These are phyloP conservation scores for Wickerhamiella nectarea DNA, from an alignment of 805 yeast genomes.

Conservation along the genomic window DNA sequence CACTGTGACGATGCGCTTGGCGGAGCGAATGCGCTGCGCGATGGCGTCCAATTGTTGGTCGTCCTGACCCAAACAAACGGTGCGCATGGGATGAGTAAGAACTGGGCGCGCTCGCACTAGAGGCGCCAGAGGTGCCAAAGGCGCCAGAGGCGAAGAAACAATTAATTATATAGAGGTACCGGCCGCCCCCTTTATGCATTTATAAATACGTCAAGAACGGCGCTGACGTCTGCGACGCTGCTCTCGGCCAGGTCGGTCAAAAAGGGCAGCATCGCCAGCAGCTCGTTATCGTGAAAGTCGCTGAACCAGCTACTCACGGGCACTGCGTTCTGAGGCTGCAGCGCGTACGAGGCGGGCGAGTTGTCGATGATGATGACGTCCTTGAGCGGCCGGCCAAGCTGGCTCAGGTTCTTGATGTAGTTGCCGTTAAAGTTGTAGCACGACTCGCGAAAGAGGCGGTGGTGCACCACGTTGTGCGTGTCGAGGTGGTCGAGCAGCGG, in stretches of 20 bases:
- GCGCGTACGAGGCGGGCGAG: constrained; percentile 94
- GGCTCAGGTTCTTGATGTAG: constrained; percentile 85
- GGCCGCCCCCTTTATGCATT: too few relatives aligned
- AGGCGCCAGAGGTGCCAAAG: too few relatives aligned
- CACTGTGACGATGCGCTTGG: constrained; percentile 37
- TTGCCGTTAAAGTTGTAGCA: constrained; percentile 91
- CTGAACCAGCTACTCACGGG: constrained; percentile 98
- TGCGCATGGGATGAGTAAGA: too few relatives aligned
- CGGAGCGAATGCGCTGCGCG: too few relatives aligned
- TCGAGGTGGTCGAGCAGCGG: constrained; percentile 86
- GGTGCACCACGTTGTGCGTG: constrained; percentile 61
- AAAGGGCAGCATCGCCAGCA: constrained; percentile 80
- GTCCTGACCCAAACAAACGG: too few relatives aligned
- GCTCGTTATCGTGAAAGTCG: constrained; percentile 92
- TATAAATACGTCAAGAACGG: constrained; percentile 58
- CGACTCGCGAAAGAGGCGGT: constrained; percentile 84
- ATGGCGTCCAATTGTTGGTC: too few relatives aligned
- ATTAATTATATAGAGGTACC: too few relatives aligned
- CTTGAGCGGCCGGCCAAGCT: constrained; percentile 79
- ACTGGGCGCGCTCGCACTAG: too few relatives aligned
- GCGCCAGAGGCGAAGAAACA: not conserved
- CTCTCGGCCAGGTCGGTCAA: constrained; percentile 66
- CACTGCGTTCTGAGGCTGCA: constrained; percentile 95
- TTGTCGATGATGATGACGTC: constrained; percentile 87
- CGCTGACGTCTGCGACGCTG: constrained; percentile 69